Percentiles rank a stretch among this genome's conserved stretches.
These are phyloP conservation scores for Lablab purpureus DNA, from an alignment of 306 rosid genomes.

Conservation along the genomic window DNA sequence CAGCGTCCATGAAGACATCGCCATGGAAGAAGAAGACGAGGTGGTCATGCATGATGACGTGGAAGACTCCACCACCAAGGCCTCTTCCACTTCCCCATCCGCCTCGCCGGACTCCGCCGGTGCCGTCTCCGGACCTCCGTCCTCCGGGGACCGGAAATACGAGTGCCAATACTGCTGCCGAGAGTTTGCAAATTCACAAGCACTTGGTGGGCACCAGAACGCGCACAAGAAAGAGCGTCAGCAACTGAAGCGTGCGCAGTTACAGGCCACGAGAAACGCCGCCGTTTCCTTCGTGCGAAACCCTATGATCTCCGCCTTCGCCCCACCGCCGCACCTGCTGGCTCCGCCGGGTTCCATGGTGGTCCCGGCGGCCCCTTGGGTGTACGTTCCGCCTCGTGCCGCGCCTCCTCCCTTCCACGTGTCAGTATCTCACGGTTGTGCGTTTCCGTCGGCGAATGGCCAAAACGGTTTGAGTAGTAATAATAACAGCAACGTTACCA, in stretches of 20 bases:
- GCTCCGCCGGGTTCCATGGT: constrained; percentile 67
- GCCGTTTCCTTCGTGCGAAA: constrained; percentile 84
- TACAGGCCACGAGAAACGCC: constrained; percentile 84
- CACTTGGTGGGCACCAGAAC: constrained; percentile 98
- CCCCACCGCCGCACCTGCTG: constrained; percentile 86
- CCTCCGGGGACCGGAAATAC: constrained; percentile 82
- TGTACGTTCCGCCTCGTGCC: constrained; percentile 71
- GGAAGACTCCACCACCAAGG: constrained; percentile 56
- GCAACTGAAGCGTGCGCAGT: constrained; percentile 87
- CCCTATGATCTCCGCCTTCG: constrained; percentile 90
- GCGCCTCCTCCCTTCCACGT: constrained; percentile 86
- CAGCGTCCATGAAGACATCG: constrained; percentile 69
- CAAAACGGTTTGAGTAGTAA: not conserved
- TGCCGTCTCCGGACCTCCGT: constrained; percentile 41
- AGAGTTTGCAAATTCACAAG: constrained; percentile 96
- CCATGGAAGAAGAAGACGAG: constrained; percentile 15
- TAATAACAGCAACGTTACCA: not conserved
- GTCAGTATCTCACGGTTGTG: constrained; percentile 90
- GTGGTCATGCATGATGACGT: constrained; percentile 50
- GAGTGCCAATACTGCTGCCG: constrained; percentile 97
- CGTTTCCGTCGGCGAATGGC: constrained; percentile 54
- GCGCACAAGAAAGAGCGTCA: constrained; percentile 98
- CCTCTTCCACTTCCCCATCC: constrained; percentile 62
- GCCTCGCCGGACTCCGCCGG: constrained; percentile 70
- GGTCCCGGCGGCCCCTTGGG: constrained; percentile 65